Percentiles rank a stretch among this genome's conserved stretches.
phyloP scores from a whole-genome alignment of 768 basidiomycete species.

The Lentinula lateritia region DNA sequence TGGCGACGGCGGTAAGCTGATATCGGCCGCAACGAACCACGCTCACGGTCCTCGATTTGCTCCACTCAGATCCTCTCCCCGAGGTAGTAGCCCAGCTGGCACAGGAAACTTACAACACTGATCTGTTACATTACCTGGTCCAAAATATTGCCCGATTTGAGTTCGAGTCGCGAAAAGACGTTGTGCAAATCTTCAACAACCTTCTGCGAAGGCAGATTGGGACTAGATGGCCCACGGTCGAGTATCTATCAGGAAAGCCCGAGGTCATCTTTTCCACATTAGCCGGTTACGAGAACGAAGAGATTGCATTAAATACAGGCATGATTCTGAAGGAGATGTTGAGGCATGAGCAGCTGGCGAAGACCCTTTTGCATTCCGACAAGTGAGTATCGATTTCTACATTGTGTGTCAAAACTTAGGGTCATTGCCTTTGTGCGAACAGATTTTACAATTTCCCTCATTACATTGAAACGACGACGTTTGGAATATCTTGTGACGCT shows the following conservation, averaged over 20 bases:
- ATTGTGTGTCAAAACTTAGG: conserved; percentile 1
- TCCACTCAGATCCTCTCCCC: conserved; percentile 64
- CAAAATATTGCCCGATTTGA: conserved; percentile 82
- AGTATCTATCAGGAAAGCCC: conserved; percentile 77
- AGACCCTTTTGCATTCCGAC: conserved; percentile 88
- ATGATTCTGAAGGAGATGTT: conserved; percentile 98
- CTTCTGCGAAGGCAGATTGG: conserved; percentile 90
- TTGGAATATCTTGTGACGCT: conserved; percentile 97
- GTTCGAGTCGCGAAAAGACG: conserved; percentile 88
- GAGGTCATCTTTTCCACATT: conserved; percentile 78
- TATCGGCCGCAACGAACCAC: neutral
- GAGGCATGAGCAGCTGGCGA: conserved; percentile 84
- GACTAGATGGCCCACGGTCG: conserved; percentile 91
- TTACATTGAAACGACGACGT: conserved; percentile 96
- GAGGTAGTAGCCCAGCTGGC: conserved; percentile 92
- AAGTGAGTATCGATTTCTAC: conserved; percentile 54
- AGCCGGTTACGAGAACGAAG: conserved; percentile 92
- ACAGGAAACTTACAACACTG: conserved; percentile 91
- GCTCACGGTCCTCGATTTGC: neutral
- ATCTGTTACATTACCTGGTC: conserved; percentile 78
- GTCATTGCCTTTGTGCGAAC: conserved; percentile 1
- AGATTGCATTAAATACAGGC: conserved; percentile 94
- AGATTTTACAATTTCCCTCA: conserved; percentile 97
- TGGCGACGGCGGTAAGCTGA: conserved; percentile 74
- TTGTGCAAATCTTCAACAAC: conserved; percentile 85